phyloP scores from a whole-genome alignment of 2,329 filamentous ascomycete species.

The Botrytis cinerea region DNA sequence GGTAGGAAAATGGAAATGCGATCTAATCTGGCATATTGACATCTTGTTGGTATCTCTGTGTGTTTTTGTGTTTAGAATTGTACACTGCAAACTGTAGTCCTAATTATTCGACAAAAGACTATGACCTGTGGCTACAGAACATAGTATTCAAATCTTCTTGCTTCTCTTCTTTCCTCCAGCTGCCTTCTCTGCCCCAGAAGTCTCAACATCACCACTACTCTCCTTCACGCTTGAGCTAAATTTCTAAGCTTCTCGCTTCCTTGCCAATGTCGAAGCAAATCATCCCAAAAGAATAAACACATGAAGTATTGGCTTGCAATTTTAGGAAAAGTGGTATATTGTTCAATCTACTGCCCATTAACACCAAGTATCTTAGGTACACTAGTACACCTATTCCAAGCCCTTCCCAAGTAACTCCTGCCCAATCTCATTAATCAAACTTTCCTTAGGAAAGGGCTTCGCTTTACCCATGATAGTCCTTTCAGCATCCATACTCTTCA shows the following conservation, averaged over 20 bases:
- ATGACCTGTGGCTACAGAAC: not conserved
- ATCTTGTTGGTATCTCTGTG: not conserved
- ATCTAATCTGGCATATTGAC: not conserved
- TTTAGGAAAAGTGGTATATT: not conserved
- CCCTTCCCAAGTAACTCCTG: slow-evolving; percentile 46
- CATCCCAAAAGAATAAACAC: not conserved
- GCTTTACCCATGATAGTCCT: slow-evolving; percentile 62
- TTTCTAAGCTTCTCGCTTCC: not conserved
- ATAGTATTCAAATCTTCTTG: slow-evolving; percentile 35
- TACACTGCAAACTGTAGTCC: not conserved
- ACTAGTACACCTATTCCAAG: slow-evolving; percentile 23
- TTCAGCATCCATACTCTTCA: slow-evolving; percentile 73
- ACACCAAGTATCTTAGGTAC: not conserved
- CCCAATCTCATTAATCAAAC: slow-evolving; percentile 55
- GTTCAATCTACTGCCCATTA: not conserved
- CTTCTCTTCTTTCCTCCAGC: slow-evolving; percentile 35
- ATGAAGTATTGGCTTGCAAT: not conserved
- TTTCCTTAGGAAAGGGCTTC: slow-evolving; percentile 57
- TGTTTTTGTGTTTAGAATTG: not conserved
- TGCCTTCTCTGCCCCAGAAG: slow-evolving; percentile 24
- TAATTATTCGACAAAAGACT: no score
- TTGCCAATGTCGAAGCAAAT: not conserved
- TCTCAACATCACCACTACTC: slow-evolving; percentile 31
- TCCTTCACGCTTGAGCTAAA: slow-evolving; percentile 29
- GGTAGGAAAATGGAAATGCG: not conserved